Evolutionary conservation across 768 basidiomycete genomes (phyloP), one percentile per base, ranked within the genome.

Genomic region (Daedaleopsis sinensis): DNA sequence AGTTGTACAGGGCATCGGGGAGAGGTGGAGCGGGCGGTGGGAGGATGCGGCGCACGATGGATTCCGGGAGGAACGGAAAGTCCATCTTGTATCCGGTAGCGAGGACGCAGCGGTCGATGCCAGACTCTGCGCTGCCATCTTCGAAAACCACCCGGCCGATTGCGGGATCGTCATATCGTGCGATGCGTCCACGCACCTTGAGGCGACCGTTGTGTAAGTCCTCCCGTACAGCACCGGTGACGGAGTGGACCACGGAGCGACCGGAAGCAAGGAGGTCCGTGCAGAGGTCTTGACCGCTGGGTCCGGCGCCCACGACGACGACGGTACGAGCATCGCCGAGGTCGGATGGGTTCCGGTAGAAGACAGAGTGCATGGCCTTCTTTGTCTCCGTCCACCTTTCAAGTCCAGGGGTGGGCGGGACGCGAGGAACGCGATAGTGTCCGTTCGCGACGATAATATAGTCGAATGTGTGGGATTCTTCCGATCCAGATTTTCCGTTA

Each of bases 361-460:
- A 87, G 5, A 84, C 82, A 0, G 92, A 83, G 71, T 94, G 92
- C 2, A 73, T 78, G 0, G 86, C 88, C 57, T 75, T 82, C 23
- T 80, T 76, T 5, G 73, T 65, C 1, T 71, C 71, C 1, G 87
- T 66, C 91, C 92, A 93, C 12, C 73, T 61, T 13, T 74, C 71
- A 6, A 93, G 67, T 0, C 92, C 91, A 3, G 86, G 83, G 10
- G 79, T 79, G 46, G 74, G 60, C 3, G 91, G 91, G 59, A 84
- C 82, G 19, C 83, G 81, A 1, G 93, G 93, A 10, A 81, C 66
- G 44, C 78, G 79, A 70, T 90, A 86, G 69, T 92, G 91, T 0
- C 93, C 93, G 59, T 90, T 93, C 46, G 88, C 88, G 32, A 92
- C 79, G 32, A 94, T 71, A 39, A 94, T 70, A n/a, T 84, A 76